Evolutionary conservation across 306 rosid genomes (phyloP), one percentile per base, ranked within the genome.

Genomic region (Casuarina glauca): DNA sequence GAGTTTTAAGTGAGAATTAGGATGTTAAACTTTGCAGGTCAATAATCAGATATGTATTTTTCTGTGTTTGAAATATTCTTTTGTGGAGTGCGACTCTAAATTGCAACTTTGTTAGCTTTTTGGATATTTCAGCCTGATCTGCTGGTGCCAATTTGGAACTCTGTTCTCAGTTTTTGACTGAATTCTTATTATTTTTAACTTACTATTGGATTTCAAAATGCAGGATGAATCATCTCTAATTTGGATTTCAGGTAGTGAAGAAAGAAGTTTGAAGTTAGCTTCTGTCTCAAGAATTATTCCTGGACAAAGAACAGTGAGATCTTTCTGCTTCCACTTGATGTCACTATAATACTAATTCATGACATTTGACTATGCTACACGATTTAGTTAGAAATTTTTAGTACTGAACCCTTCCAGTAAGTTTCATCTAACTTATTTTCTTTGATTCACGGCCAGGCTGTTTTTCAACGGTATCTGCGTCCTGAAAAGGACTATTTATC

Each of bases 281-380:
- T 87, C 97, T 75, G 91, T 95, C 79, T 91, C 95, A 53, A 85
- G 90, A 88, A 89, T 95, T 79, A 86, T 95, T 75, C 97, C 98
- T 72, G 97, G 98, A 68, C 98, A 92, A 88, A 91, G 97, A 95
- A 95, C 97, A 74, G 98, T 95, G 82, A 88, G 97, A 87, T 87
- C 73, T 84, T 57, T 76, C 38, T 26, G 79, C 72, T 77, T 77
- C 45, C 32, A 68, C 72, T 46, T 74, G 49, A 77, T 76, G 72
- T 57, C 69, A 72, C 72, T 26, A 76, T 41, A 20, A 53, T 83
- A 57, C 67, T 46, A 44, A 76, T 32, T 20, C 62, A 35, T 78
- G 41, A 2, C 62, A 53, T 49, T 66, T 64, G 3, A 9, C 67
- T 17, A 49, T 64, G 63, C 74, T 78, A 55, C 69, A 17, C 78